These are phyloP conservation scores for Wickerhamomyces sp. DNA, from an alignment of 1,139 yeast genomes.

Conservation along the genomic window DNA sequence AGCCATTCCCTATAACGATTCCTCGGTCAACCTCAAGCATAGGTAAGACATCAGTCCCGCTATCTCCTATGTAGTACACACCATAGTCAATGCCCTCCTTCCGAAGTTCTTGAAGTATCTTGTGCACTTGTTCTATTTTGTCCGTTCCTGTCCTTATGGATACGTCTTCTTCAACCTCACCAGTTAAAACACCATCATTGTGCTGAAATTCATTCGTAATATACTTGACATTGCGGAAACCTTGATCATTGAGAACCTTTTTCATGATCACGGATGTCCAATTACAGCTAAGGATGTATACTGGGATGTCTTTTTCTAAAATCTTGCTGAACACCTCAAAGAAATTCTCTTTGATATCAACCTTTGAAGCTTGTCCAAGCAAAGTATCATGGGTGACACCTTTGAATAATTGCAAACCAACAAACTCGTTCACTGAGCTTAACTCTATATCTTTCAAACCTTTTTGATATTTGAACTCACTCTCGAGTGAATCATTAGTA, in stretches of 20 bases:
- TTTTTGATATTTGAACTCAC: constrained; percentile 41
- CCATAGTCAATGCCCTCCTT: constrained; percentile 7
- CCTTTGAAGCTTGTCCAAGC: constrained; percentile 30
- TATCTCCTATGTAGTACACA: constrained; percentile 58
- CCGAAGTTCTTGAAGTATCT: constrained; percentile 18
- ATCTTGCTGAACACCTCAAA: constrained; percentile 31
- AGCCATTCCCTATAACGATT: constrained; percentile 38
- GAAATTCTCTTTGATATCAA: constrained; percentile 42
- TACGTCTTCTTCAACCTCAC: constrained; percentile 22
- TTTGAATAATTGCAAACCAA: constrained; percentile 35
- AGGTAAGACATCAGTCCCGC: constrained; percentile 56
- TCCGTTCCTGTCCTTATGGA: constrained; percentile 53
- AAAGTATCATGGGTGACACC: constrained; percentile 36
- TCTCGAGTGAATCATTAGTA: constrained; percentile 24
- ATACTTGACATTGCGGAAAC: constrained; percentile 28
- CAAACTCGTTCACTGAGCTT: constrained; percentile 45
- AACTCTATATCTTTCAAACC: constrained; percentile 44
- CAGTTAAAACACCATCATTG: constrained; percentile 36
- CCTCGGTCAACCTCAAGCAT: constrained; percentile 47
- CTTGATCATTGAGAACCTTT: constrained; percentile 32
- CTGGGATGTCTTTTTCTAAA: constrained; percentile 27
- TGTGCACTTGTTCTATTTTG: constrained; percentile 34
- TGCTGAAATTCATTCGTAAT: constrained; percentile 49
- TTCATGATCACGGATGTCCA: constrained; percentile 55
- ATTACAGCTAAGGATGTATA: constrained; percentile 54